Conservation (phyloP, 306 rosid genomes). For the Ziziphus jujuba region DNA sequence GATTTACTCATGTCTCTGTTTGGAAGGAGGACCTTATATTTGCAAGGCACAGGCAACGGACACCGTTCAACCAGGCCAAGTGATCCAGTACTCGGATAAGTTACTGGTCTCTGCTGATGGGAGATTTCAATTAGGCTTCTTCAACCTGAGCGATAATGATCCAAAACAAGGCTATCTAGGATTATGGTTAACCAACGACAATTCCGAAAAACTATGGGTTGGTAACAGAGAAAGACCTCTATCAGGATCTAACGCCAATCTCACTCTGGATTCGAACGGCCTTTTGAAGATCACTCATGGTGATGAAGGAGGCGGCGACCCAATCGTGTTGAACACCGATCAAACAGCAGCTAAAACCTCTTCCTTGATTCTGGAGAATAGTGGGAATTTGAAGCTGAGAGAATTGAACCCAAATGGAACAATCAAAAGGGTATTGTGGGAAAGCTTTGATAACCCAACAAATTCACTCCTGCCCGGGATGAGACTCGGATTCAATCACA, state of each 20-base stretch:
- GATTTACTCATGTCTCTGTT: not conserved
- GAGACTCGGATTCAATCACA: conserved; percentile 22
- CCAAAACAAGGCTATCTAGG: not conserved
- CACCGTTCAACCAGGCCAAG: conserved; percentile 11
- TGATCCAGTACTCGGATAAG: not conserved
- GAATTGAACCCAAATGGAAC: conserved; percentile 9
- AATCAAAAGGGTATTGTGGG: conserved; percentile 10
- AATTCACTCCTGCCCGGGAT: conserved; percentile 31
- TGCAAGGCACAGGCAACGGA: not conserved
- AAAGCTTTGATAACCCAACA: conserved; percentile 27
- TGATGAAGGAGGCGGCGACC: not conserved
- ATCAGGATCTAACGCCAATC: not conserved
- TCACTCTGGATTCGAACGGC: not conserved
- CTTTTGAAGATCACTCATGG: not conserved
- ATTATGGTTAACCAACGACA: not conserved
- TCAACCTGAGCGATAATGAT: conserved; percentile 5
- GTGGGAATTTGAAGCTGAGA: conserved; percentile 18
- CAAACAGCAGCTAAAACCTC: not conserved
- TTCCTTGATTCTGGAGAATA: not conserved
- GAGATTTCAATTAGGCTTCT: conserved; percentile 23
- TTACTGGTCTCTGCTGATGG: conserved; percentile 10
- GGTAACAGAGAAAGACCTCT: not conserved
- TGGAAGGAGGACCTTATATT: not conserved
- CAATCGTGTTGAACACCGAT: not conserved
- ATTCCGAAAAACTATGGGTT: not conserved